Evolutionary conservation across 352 stramenopile species (phyloP), one percentile per base, ranked within the genome.

Genomic region (Peronospora belbahrii): DNA sequence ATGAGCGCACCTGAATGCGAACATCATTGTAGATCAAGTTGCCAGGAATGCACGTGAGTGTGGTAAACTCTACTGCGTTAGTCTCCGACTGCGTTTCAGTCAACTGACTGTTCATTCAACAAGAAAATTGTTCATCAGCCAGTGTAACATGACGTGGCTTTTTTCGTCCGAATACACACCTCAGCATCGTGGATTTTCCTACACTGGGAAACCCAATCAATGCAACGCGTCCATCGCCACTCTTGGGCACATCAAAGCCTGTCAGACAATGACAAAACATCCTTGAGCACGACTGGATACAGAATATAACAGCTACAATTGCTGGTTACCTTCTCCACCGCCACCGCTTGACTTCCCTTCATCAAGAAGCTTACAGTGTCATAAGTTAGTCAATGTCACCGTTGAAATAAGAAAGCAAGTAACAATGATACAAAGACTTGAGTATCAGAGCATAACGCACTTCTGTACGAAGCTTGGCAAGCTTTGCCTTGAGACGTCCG

Each of bases 381-480:
- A 35, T n/a, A 4, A 31, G 9, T 13, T 13, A 14, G 20, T 14
- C 39, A 5, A 15, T 22, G 28, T n/a, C 15, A 44, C 38, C 11
- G 14, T 14, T 3, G 15, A 9, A 18, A 19, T 23, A 37, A 32
- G 36, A 34, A 0, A 41, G 38, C 15, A 52, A 41, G 38, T n/a
- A 52, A 54, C 6, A 43, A 27, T 15, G 13, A 34, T 10, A 36
- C 8, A 20, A 19, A 5, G 20, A 8, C 5, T 27, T 49, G 22
- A 10, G 25, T 2, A 52, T n/a, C 19, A 31, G 15, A 22, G 7
- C 18, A 3, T 14, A 0, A 17, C 25, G 20, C 34, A 92, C 75
- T 67, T 99, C 95, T n/a, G 89, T 96, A 37, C 96, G 93, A 23
- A 99, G 68, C 71, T 99, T 99, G 25, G 96, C 96, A 24, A 99